These are phyloP conservation scores for Fusarium tupiense DNA, from an alignment of 2,329 filamentous ascomycete species.

Conservation along the genomic window DNA sequence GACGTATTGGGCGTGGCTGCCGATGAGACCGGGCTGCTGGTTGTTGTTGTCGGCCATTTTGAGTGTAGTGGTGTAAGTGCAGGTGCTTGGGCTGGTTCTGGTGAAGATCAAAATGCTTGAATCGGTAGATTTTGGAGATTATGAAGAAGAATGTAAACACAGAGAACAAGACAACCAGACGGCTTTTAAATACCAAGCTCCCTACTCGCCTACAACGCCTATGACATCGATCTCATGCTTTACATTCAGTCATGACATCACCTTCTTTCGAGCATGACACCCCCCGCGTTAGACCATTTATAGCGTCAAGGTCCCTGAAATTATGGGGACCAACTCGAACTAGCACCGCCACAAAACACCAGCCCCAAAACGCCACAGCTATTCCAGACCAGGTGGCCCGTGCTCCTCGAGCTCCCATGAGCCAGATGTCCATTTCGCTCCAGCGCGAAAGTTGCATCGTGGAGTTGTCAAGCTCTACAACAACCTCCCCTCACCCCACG, in stretches of 20 bases:
- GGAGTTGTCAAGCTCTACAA: constrained; percentile 30
- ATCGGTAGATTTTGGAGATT: not conserved
- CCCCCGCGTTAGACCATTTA: constrained; percentile 29
- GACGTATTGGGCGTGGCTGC: constrained; percentile 72
- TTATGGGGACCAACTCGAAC: constrained; percentile 3
- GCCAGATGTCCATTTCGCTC: constrained; percentile 37
- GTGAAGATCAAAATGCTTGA: not conserved
- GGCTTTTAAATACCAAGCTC: constrained; percentile 30
- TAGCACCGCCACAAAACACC: constrained; percentile 9
- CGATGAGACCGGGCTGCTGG: constrained; percentile 64
- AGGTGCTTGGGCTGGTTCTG: not conserved
- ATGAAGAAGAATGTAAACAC: not conserved
- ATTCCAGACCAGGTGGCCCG: constrained; percentile 13
- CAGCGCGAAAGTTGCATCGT: constrained; percentile 27
- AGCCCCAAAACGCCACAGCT: constrained; percentile 30
- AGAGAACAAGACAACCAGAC: not conserved
- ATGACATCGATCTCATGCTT: constrained; percentile 43
- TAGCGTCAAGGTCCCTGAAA: constrained; percentile 26
- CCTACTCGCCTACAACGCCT: constrained; percentile 18
- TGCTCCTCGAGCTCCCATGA: constrained; percentile 29
- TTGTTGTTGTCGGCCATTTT: constrained; percentile 44
- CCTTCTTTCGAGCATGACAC: constrained; percentile 9
- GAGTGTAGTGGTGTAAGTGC: not conserved
- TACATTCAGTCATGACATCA: constrained; percentile 43
- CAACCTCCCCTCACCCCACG: not conserved